A percentile compares a stretch with the other conserved stretches of the same genome.
These are phyloP conservation scores for Panicum virgatum DNA, from an alignment of 202 grass and related monocot genomes.

Conservation along the genomic window DNA sequence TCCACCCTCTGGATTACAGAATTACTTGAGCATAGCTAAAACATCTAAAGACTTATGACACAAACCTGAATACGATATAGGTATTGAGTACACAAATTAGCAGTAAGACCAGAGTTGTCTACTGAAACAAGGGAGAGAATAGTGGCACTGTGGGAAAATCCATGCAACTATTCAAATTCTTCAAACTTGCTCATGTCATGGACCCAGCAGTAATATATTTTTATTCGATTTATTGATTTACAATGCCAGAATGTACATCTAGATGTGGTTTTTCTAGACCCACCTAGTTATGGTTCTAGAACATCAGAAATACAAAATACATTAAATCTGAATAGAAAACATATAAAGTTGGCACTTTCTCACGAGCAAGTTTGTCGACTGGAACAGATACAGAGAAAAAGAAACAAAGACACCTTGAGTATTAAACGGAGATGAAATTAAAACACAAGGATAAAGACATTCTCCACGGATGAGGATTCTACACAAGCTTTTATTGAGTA, in stretches of 20 bases:
- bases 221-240: background rate
- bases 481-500: background rate
- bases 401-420: background rate
- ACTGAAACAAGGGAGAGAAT: background rate
- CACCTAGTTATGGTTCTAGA: conserved; percentile 6
- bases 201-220: background rate
- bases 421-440: background rate
- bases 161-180: background rate
- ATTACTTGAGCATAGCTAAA: conserved; percentile 14
- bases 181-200: background rate
- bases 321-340: background rate
- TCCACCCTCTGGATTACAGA: background rate
- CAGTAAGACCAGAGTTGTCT: background rate
- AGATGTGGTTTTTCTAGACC: background rate
- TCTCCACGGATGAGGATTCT: background rate
- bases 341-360: background rate
- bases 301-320: conserved; percentile 13
- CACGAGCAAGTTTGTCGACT: background rate
- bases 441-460: background rate
- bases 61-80: background rate
- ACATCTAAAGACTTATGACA: conserved; percentile 11
- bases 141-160: background rate
- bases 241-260: background rate
- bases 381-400: background rate
- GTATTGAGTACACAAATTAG: background rate